A percentile compares a stretch with the other conserved stretches of the same genome.
These are phyloP conservation scores for Trichoderma harzianum DNA, from an alignment of 2,329 filamentous ascomycete genomes.

Conservation along the genomic window DNA sequence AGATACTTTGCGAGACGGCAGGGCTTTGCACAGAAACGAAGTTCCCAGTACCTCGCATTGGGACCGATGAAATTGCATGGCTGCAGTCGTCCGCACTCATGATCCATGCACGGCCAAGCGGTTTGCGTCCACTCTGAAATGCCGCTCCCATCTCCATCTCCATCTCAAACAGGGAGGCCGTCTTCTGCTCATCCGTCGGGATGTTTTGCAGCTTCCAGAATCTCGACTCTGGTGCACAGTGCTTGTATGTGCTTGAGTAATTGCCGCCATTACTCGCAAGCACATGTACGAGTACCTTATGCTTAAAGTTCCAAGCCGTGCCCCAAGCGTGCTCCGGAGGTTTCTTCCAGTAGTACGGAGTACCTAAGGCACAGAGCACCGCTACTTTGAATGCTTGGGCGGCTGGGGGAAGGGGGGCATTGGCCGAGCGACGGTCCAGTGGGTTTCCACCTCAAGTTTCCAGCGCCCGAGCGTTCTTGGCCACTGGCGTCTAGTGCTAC, in stretches of 20 bases:
- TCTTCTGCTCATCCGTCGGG: not conserved
- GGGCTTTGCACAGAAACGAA: rapidly evolving
- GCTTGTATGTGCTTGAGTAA: not conserved
- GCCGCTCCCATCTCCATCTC: not conserved
- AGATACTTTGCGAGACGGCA: not conserved
- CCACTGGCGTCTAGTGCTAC: conserved; percentile 1
- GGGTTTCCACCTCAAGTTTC: not conserved
- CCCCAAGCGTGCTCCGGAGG: not conserved
- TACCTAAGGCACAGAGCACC: not conserved
- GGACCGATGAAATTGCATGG: not conserved
- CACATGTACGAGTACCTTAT: not conserved
- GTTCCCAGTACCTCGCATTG: not conserved
- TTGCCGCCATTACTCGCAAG: not conserved
- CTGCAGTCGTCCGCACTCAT: not conserved
- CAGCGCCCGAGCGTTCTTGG: not conserved
- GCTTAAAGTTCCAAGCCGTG: not conserved
- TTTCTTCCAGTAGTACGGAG: not conserved
- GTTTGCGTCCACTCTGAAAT: not conserved
- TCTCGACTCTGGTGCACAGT: not conserved
- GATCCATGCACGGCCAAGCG: conserved; percentile 10
- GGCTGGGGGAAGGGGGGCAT: not conserved
- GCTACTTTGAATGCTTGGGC: not conserved
- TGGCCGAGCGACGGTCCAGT: not conserved
- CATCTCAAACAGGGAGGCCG: not conserved
- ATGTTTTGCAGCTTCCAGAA: not conserved